Base-by-base conservation (phyloP, 1,284 basidiomycete genomes). In the Cutaneotrichosporon sp. region DNA sequence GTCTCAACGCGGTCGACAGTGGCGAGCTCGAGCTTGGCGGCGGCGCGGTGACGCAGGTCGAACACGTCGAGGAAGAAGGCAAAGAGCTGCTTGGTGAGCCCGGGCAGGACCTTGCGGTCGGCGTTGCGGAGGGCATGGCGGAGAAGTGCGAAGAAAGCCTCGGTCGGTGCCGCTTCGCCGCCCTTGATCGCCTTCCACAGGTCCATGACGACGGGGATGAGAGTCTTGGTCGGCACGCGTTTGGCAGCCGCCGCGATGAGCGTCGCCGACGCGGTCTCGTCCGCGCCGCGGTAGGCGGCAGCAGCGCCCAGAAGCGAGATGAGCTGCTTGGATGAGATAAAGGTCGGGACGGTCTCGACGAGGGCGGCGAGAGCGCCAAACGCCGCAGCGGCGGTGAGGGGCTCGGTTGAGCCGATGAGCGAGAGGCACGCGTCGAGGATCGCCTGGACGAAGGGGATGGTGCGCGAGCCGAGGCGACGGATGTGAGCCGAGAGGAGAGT, bases 51-150 rank as follows among this genome's bases (percentile, higher is more conserved):
- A 50, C 86, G 84, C 7, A 88, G 72, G 67, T 91, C 90, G 68
- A 97, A 89, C 2, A 88, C 88, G 32, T 89, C 86, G 53, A 97
- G 82, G 83, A 97, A 90, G 58, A 92, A 85, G 64, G 88, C 89
- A 82, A 93, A 96, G 42, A 92, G 74, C 0, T 84, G 69, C 57
- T 90, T 89, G 64, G 95, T 80, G 62, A 90, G 84, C 32, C 88
- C 86, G 8, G 88, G 81, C 2, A 97, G 84, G 7, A 86, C 84
- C 4, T 85, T 78, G 21, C 90, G 84, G 60, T 86, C 83, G 5
- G 90, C 87, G 57, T 85, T 84, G 14, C 86, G 88, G 32, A 96
- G 76, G 0, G 85, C 83, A 50, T 87, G 84, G 68, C 86, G 86
- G 53, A 92, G 77, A 0, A 92, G 71, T 18, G 86, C 83, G 70